These are phyloP conservation scores for Solanum lycopersicoides DNA, from an alignment of 257 asterid species.

Conservation along the genomic window DNA sequence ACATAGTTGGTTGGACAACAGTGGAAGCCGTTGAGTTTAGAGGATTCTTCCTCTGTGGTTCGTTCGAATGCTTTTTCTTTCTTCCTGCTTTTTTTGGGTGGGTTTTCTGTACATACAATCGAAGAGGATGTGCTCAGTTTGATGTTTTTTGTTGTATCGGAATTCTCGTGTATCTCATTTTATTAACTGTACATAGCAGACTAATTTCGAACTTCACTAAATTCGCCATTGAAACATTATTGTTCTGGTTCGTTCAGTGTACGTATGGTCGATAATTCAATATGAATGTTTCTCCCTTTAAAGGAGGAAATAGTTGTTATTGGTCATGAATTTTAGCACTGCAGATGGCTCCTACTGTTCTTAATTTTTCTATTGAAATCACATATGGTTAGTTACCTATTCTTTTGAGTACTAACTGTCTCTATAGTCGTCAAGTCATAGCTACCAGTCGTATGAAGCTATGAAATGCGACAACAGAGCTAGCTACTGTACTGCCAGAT, in stretches of 20 bases:
- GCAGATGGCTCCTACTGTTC: not conserved
- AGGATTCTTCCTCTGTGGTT: slow-evolving; percentile 2
- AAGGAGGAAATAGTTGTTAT: not conserved
- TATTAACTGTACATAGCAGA: not conserved
- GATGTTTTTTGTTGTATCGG: not conserved
- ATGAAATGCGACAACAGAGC: not conserved
- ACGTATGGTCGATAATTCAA: not conserved
- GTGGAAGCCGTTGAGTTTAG: slow-evolving; percentile 12
- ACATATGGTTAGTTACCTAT: no score
- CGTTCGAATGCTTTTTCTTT: not conserved
- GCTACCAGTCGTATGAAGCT: not conserved
- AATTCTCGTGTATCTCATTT: not conserved
- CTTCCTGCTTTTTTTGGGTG: slow-evolving; percentile 1
- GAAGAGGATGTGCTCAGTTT: not conserved
- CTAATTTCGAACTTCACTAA: not conserved
- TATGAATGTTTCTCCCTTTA: not conserved
- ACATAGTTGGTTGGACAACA: slow-evolving; percentile 44
- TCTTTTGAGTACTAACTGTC: not conserved
- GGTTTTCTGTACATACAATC: slow-evolving; percentile 18
- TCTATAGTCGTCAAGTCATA: not conserved
- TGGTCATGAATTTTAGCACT: not conserved
- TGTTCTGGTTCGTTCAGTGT: not conserved
- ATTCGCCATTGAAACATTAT: not conserved
- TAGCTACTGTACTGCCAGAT: not conserved
- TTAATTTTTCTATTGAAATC: not conserved